Evolutionary conservation across 805 yeast genomes (phyloP), one percentile per base, ranked within the genome.

Genomic region (Saturnispora hagleri): DNA sequence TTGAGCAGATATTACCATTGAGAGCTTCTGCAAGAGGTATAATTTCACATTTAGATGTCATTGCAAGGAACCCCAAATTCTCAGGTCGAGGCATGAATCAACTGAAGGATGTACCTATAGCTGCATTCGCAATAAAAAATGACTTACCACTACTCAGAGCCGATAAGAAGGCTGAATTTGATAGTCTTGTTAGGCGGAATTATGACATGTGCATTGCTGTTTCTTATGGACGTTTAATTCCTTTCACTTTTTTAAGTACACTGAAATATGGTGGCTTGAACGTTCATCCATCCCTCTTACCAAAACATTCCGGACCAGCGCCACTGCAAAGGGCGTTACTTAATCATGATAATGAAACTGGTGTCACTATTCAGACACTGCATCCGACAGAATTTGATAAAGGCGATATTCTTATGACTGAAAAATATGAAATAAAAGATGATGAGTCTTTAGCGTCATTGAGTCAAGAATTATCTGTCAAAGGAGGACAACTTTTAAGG

Each of bases 241-340:
- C 98, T 0, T 69, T 67, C 0, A 53, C 64, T 2, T 79, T 89
- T 56, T 65, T 93, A 1, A 47, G 61, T 0, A 47, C 64, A 0
- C 68, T 82, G 20, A 64, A 65, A 12, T 79, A 65, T 60, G 89
- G 90, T 4, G 95, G 97, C 0, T 62, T 93, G 27, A 93, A 93
- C 62, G 89, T 93, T 1, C 99, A 93, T 64, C 99, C 99, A 0
- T 89, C 97, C 0, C 64, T 89, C 6, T 73, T 93, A 8, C 99
- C 99, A 0, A 70, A 69, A 45, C 80, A 86, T 58, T 77, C 89
- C 2, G 99, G 99, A 0, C 82, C 97, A 0, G 84, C 97, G 1
- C 99, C 99, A 0, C 68, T 93, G 4, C 98, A 91, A 55, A 74
- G 80, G 54, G 82, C 97, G 0, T 66, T 93, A 12, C 64, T 90